Evolutionary conservation across 2,329 filamentous ascomycete species (phyloP).

Genomic region (Parafenestella ontariensis): DNA sequence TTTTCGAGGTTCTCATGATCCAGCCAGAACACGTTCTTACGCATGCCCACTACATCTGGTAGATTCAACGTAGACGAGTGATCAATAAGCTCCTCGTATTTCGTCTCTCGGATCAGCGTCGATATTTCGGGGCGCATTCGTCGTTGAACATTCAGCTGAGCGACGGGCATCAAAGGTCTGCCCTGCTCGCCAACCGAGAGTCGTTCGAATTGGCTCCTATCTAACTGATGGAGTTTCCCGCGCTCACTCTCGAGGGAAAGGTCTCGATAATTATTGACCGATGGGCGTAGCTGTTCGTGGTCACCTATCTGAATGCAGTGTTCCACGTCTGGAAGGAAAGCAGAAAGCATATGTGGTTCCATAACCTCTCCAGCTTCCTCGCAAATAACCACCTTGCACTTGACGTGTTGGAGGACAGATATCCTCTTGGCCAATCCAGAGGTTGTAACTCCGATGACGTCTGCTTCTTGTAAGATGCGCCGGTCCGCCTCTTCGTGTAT

Average conservation of each 20-base stretch:
- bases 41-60: slow-evolving; percentile 63
- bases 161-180: slow-evolving; percentile 31
- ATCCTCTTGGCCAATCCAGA: slow-evolving; percentile 65
- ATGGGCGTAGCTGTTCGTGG: slow-evolving; percentile 67
- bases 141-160: slow-evolving; percentile 63
- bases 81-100: slow-evolving; percentile 66
- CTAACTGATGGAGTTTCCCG: slow-evolving; percentile 61
- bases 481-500: slow-evolving; percentile 50
- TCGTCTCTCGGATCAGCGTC: slow-evolving; percentile 61
- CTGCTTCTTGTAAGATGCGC: slow-evolving; percentile 50
- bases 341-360: slow-evolving; percentile 67
- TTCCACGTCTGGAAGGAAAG: slow-evolving; percentile 65
- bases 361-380: slow-evolving; percentile 75
- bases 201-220: slow-evolving; percentile 68
- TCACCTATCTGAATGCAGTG: slow-evolving; percentile 71
- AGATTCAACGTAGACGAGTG: slow-evolving; percentile 46
- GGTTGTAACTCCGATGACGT: slow-evolving; percentile 67
- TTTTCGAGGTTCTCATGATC: slow-evolving; percentile 62
- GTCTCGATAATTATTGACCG: slow-evolving; percentile 60
- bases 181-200: slow-evolving; percentile 49
- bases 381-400: slow-evolving; percentile 66
- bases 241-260: slow-evolving; percentile 60
- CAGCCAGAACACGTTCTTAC: slow-evolving; percentile 65
- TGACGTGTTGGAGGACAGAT: slow-evolving; percentile 57
- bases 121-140: slow-evolving; percentile 72